These are phyloP conservation scores for Vanilla planifolia DNA, from an alignment of 106 monocot species.

Conservation along the genomic window DNA sequence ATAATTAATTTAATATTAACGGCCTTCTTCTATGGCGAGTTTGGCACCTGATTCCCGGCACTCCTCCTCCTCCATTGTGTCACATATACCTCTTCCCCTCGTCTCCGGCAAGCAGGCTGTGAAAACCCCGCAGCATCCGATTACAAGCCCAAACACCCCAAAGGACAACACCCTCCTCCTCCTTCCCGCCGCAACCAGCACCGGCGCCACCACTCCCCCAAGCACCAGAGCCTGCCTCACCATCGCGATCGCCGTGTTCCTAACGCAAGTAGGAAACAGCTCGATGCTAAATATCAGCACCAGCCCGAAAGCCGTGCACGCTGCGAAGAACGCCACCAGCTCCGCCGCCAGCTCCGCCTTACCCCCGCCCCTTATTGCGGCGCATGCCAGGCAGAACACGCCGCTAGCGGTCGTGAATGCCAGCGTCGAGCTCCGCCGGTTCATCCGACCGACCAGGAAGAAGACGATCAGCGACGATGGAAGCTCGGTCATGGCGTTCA, in stretches of 20 bases:
- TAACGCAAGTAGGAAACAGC: slow-evolving; percentile 53
- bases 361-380: background rate
- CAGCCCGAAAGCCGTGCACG: slow-evolving; percentile 50
- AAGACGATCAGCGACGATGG: slow-evolving; percentile 45
- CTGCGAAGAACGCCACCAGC: slow-evolving; percentile 51
- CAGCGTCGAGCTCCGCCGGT: slow-evolving; percentile 33
- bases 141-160: slow-evolving; percentile 34
- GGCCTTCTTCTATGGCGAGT: no score
- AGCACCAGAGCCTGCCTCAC: slow-evolving; percentile 41
- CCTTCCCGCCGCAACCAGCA: slow-evolving; percentile 45
- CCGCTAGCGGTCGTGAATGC: slow-evolving; percentile 31
- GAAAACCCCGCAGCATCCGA: slow-evolving; percentile 26
- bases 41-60: no score
- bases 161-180: slow-evolving; percentile 20
- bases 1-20: no score
- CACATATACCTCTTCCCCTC: slow-evolving; percentile 20
- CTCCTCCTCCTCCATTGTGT: slow-evolving; percentile 50
- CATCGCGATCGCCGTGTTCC: slow-evolving; percentile 56
- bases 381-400: slow-evolving; percentile 32
- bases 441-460: slow-evolving; percentile 34
- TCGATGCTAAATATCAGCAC: slow-evolving; percentile 38
- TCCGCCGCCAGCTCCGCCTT: slow-evolving; percentile 35
- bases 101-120: slow-evolving; percentile 33
- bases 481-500: slow-evolving; percentile 71
- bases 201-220: slow-evolving; percentile 43